phyloP scores from a whole-genome alignment of 352 stramenopile genomes.

The Phytophthora multivora region DNA sequence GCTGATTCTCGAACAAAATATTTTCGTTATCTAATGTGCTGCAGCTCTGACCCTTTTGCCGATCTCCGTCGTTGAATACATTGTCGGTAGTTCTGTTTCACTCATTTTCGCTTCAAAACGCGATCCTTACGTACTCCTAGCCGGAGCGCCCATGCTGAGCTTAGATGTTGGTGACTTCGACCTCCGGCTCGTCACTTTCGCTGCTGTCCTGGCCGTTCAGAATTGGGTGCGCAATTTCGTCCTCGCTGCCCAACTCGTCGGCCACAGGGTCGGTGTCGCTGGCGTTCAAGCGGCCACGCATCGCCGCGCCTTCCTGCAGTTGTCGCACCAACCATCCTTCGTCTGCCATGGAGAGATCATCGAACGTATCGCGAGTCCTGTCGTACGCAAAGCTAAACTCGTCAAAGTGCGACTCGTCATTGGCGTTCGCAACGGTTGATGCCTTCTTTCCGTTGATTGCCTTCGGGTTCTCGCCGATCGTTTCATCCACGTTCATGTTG shows the following conservation, averaged over 20 bases:
- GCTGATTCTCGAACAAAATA: slow-evolving; percentile 25
- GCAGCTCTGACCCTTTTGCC: slow-evolving; percentile 29
- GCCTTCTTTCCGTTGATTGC: slow-evolving; percentile 65
- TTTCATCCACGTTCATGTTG: slow-evolving; percentile 89
- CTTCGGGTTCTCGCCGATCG: slow-evolving; percentile 72
- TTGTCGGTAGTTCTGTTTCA: slow-evolving; percentile 27
- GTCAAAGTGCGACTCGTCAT: slow-evolving; percentile 82
- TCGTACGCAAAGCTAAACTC: slow-evolving; percentile 91
- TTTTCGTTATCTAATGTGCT: slow-evolving; percentile 37
- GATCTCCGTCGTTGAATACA: slow-evolving; percentile 31
- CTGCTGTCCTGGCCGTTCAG: slow-evolving; percentile 68
- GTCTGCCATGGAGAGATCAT: slow-evolving; percentile 82
- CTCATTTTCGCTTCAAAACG: slow-evolving; percentile 35
- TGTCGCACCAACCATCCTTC: slow-evolving; percentile 85
- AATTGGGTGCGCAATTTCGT: slow-evolving; percentile 49
- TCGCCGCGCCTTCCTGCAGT: slow-evolving; percentile 72
- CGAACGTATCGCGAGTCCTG: slow-evolving; percentile 74
- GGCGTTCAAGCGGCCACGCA: slow-evolving; percentile 71
- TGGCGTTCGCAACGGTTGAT: slow-evolving; percentile 41
- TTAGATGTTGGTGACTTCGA: slow-evolving; percentile 50
- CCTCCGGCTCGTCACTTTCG: slow-evolving; percentile 68
- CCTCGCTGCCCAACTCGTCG: slow-evolving; percentile 63
- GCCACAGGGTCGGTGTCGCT: slow-evolving; percentile 56
- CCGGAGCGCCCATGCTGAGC: slow-evolving; percentile 13
- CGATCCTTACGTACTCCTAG: slow-evolving; percentile 14